A percentile compares a stretch with the other conserved stretches of the same genome.
Evolutionary conservation across 192 early-diverging fungal genomes (phyloP).

Genomic region (Coemansia sp.): DNA sequence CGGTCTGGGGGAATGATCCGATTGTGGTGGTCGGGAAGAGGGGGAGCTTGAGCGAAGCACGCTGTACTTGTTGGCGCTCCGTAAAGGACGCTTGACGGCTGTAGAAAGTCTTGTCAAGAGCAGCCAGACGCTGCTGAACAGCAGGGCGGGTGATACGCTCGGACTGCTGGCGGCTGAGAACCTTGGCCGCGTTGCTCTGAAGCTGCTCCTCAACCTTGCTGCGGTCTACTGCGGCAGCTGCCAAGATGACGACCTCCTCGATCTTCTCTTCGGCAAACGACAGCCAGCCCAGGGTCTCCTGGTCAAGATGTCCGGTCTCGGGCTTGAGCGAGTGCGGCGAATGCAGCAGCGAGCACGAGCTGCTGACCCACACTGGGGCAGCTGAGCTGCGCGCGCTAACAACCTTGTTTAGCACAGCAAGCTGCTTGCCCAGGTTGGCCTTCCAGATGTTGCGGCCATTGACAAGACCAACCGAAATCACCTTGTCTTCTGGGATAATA

Average conservation of each 20-base stretch:
- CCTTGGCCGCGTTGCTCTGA: conserved; percentile 67
- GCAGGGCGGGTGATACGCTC: conserved; percentile 77
- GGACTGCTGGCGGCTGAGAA: conserved; percentile 72
- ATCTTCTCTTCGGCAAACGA: conserved; percentile 93
- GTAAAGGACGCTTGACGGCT: conserved; percentile 72
- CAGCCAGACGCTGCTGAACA: conserved; percentile 73
- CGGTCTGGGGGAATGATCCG: conserved; percentile 98
- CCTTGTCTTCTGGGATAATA: conserved; percentile 59
- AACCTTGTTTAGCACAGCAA: conserved; percentile 67
- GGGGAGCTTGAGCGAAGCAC: conserved; percentile 77
- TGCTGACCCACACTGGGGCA: conserved; percentile 75
- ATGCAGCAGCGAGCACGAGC: conserved; percentile 92
- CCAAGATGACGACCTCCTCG: conserved; percentile 73
- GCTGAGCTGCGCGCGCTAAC: conserved; percentile 52
- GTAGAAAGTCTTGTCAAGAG: conserved; percentile 70
- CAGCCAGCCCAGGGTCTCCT: conserved; percentile 88
- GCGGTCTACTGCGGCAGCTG: conserved; percentile 53
- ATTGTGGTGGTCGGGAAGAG: conserved; percentile 96
- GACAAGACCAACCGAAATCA: conserved; percentile 91
- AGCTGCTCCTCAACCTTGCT: conserved; percentile 68
- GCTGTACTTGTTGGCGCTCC: conserved; percentile 72
- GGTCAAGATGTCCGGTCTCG: conserved; percentile 72
- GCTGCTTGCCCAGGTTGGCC: conserved; percentile 74
- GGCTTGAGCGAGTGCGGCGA: conserved; percentile 82
- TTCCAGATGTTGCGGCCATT: conserved; percentile 99